Base-by-base conservation (phyloP, 805 yeast species). In the Starmerella asiatica region DNA sequence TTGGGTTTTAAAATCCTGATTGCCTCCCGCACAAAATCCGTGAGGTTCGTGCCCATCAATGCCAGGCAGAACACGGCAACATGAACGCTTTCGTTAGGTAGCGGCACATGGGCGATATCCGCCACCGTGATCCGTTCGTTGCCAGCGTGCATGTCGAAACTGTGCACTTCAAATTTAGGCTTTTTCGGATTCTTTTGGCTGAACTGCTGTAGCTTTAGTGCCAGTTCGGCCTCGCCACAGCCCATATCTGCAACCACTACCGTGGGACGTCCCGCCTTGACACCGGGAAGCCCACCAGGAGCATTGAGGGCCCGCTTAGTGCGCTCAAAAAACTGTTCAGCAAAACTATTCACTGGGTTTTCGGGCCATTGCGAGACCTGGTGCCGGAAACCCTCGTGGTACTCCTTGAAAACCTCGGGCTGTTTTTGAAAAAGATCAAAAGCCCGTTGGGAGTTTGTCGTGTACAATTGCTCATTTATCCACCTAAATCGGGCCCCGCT, bases 341-440 rank as follows among this genome's bases (percentile, higher is more conserved):
- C 86, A 61, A 85, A 81, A 2, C 79, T 79, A 60, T 85, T 79
- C n/a, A 91, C 94, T 1, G 99, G 99, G 54, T 91, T 91, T 61
- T 88, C 95, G 3, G 99, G 98, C 99, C 99, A 91, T 17, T 84
- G 70, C 54, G 81, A 85, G 15, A 91, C 97, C 59, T 91, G 99
- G 12, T 86, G 78, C 51, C 93, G 69, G 67, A 91, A 91, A 0
- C 99, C 99, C 42, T 76, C 79, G 56, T 93, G 98, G 53, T 91
- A 91, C 56, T 88, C 97, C 49, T 83, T 91, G 58, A 86, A 91
- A 45, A 91, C 65, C 19, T 75, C 74, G 0, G 99, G 98, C 51
- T 86, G 94, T 14, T 77, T 73, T 41, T 71, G 64, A 31, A 91
- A 75, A 45, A 91, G 61, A 19, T 68, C 64, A 21, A 83, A 63